These are phyloP conservation scores for Phialophora chinensis DNA, from an alignment of 2,329 filamentous ascomycete species.

Conservation along the genomic window DNA sequence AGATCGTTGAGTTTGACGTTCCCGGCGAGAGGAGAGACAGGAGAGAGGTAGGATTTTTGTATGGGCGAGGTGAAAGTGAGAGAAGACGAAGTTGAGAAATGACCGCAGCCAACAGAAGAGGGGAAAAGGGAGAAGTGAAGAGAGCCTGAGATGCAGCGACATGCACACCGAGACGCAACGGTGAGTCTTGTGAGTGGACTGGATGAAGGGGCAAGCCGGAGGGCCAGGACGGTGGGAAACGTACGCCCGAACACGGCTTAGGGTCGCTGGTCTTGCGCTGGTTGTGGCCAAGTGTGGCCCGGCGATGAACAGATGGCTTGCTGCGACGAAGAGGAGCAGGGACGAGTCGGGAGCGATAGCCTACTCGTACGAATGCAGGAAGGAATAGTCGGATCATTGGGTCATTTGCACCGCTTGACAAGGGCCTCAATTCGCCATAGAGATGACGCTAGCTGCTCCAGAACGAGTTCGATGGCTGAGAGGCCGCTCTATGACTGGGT, in stretches of 20 bases:
- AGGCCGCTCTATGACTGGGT: constrained; percentile 1
- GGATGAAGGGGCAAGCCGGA: constrained; percentile 16
- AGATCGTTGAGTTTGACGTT: constrained; percentile 15
- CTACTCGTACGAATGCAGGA: not conserved
- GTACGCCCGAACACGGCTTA: constrained; percentile 17
- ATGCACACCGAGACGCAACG: not conserved
- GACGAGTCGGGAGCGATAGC: constrained; percentile 10
- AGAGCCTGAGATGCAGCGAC: constrained; percentile 11
- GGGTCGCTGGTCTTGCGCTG: constrained; percentile 11
- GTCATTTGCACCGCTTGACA: constrained; percentile 3
- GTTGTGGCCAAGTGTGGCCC: constrained; percentile 10
- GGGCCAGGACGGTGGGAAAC: constrained; percentile 12
- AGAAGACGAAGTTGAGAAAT: constrained; percentile 14
- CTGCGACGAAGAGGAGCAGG: constrained; percentile 24
- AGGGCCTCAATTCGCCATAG: not conserved
- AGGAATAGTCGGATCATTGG: constrained; percentile 14
- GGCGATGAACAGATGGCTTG: constrained; percentile 14
- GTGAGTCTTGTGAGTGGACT: constrained; percentile 14
- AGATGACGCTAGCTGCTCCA: not conserved
- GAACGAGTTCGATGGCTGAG: constrained; percentile 8
- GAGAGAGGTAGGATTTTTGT: constrained; percentile 12
- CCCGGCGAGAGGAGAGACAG: constrained; percentile 10
- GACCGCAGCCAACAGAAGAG: constrained; percentile 10
- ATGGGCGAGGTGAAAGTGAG: constrained; percentile 18
- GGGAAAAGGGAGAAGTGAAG: constrained; percentile 19